These are phyloP conservation scores for Claviceps spartinae DNA, from an alignment of 2,329 filamentous ascomycete genomes.

Conservation along the genomic window DNA sequence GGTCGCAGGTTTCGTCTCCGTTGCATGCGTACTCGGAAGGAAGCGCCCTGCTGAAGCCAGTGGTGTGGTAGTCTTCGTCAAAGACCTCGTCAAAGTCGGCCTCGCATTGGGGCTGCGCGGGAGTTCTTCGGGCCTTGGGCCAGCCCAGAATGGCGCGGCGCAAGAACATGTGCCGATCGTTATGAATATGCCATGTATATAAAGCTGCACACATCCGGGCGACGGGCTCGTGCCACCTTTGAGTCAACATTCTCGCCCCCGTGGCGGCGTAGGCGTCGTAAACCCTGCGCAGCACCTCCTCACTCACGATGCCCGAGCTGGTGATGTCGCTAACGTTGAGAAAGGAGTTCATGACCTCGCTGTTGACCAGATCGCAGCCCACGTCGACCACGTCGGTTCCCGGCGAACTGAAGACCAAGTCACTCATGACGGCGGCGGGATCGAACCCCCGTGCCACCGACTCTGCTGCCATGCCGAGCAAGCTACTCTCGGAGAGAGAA, in stretches of 20 bases:
- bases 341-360: constrained; percentile 12
- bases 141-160: constrained; percentile 18
- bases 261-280: constrained; percentile 11
- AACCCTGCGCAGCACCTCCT: constrained; percentile 8
- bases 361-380: constrained; percentile 11
- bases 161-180: constrained; percentile 19
- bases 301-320: constrained; percentile 9
- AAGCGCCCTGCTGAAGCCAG: constrained; percentile 14
- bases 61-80: constrained; percentile 14
- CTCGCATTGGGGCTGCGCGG: constrained; percentile 12
- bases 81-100: constrained; percentile 19
- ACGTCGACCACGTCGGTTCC: constrained; percentile 12
- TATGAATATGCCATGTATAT: constrained; percentile 20
- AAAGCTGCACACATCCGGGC: constrained; percentile 18
- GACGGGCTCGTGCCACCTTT: constrained; percentile 19
- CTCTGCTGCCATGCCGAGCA: constrained; percentile 11
- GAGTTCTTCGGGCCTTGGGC: constrained; percentile 15
- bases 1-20: constrained; percentile 10
- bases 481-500: constrained; percentile 10
- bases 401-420: constrained; percentile 11
- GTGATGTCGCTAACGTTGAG: constrained; percentile 10
- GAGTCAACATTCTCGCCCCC: constrained; percentile 16
- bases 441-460: constrained; percentile 10
- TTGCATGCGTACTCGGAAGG: constrained; percentile 7
- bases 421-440: constrained; percentile 9